These are phyloP conservation scores for Austroboletus novae-zelandiae DNA, from an alignment of 1,284 basidiomycete genomes.

Conservation along the genomic window DNA sequence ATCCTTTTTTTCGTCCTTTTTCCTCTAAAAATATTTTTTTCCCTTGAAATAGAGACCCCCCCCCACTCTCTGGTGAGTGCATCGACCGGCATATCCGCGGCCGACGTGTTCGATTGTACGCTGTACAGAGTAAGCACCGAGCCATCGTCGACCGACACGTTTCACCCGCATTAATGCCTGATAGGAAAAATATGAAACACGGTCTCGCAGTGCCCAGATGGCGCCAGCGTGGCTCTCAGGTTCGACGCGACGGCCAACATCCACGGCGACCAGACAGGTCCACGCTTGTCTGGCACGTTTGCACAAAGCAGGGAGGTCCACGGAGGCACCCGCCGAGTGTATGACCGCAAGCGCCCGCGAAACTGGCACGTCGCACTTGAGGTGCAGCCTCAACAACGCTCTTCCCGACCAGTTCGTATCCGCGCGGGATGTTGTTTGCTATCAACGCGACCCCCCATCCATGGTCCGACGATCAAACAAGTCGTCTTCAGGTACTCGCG, in stretches of 20 bases:
- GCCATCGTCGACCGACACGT: conserved; percentile 17
- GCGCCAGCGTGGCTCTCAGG: conserved; percentile 12
- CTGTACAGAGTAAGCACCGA: conserved; percentile 11
- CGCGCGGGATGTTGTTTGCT: not conserved
- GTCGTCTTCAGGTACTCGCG: not conserved
- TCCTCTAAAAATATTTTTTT: not conserved
- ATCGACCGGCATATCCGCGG: conserved; percentile 19
- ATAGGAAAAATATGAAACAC: conserved; percentile 19
- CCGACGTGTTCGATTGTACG: not conserved
- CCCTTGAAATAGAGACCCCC: not conserved
- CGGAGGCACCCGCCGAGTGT: not conserved
- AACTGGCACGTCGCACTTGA: conserved; percentile 19
- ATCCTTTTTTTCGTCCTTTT: not conserved
- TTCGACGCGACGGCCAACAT: conserved; percentile 1
- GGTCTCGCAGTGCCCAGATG: conserved; percentile 6
- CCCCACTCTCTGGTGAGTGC: not conserved
- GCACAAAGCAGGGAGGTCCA: not conserved
- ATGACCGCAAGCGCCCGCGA: not conserved
- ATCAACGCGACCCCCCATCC: not conserved
- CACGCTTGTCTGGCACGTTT: conserved; percentile 3
- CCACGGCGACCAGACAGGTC: conserved; percentile 6
- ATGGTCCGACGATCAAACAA: too few species aligned
- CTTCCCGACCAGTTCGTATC: conserved; percentile 3
- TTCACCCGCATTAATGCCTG: conserved; percentile 27
- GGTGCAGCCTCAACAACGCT: conserved; percentile 15